Evolutionary conservation across 2,329 filamentous ascomycete species (phyloP).

Genomic region (Chrysosporium queenslandicum): DNA sequence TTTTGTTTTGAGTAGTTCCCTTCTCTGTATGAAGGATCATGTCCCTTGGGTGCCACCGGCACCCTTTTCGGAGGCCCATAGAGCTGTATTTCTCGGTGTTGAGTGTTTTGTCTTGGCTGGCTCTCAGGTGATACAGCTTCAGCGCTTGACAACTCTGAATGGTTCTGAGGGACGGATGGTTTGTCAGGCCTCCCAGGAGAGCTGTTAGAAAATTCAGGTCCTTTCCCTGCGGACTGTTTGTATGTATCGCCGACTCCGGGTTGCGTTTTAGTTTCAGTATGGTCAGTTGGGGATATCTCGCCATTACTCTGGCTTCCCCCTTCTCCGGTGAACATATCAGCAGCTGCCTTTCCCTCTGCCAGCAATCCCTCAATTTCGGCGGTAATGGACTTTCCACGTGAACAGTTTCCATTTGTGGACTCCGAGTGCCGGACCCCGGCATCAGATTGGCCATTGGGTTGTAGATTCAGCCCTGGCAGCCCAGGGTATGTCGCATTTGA

Average conservation of each 20-base stretch:
- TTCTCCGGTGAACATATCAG: slow-evolving; percentile 7
- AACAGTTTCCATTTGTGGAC: not conserved
- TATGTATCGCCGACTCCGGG: not conserved
- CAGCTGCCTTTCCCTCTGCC: slow-evolving; percentile 18
- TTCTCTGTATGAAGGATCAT: not conserved
- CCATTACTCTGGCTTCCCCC: slow-evolving; percentile 18
- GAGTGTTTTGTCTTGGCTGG: slow-evolving; percentile 1
- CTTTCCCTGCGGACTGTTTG: not conserved
- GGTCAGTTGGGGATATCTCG: not conserved
- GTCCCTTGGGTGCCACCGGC: not conserved
- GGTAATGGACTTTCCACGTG: slow-evolving; percentile 9
- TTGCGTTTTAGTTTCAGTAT: not conserved
- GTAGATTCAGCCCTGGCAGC: not conserved
- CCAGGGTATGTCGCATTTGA: not conserved
- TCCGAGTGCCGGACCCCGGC: not conserved
- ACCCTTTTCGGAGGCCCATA: slow-evolving; percentile 13
- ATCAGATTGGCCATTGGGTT: not conserved
- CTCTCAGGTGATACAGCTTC: not conserved
- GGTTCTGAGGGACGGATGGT: not conserved
- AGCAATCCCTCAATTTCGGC: slow-evolving; percentile 18
- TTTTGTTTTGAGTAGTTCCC: not conserved
- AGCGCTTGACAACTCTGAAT: not conserved
- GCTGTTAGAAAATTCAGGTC: not conserved
- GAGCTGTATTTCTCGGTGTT: slow-evolving; percentile 17
- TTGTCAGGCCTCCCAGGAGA: not conserved